Conservation (phyloP, 2,329 filamentous ascomycete species). For the Calonectria multiphialidica region DNA sequence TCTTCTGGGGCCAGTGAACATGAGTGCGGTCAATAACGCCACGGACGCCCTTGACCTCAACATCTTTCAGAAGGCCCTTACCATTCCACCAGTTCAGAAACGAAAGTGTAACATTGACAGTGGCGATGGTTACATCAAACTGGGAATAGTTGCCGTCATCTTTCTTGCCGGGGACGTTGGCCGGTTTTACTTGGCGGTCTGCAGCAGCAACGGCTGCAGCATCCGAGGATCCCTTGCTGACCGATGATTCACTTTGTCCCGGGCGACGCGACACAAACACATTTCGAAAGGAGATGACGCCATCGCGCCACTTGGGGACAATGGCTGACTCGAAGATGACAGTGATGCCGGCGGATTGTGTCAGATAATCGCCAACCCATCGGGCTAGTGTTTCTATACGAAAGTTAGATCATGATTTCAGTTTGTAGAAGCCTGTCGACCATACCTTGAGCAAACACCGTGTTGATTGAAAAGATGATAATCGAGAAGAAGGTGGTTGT, state of each 20-base stretch:
- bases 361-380: slow-evolving; percentile 96
- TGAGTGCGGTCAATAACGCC: slow-evolving; percentile 92
- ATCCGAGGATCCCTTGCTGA: slow-evolving; percentile 92
- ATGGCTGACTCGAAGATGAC: slow-evolving; percentile 98
- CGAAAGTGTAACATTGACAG: slow-evolving; percentile 94
- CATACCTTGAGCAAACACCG: slow-evolving; percentile 91
- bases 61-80: slow-evolving; percentile 89
- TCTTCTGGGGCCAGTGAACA: slow-evolving; percentile 74
- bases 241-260: slow-evolving; percentile 83
- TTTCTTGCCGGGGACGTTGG: slow-evolving; percentile 50
- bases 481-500: slow-evolving; percentile 98
- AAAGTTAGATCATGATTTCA: background rate
- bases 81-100: slow-evolving; percentile 99
- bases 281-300: slow-evolving; percentile 96
- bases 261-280: slow-evolving; percentile 95
- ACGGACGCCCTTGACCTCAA: slow-evolving; percentile 92
- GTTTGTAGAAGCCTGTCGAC: background rate
- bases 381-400: slow-evolving; percentile 85
- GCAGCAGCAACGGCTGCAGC: slow-evolving; percentile 89
- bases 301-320: slow-evolving; percentile 94
- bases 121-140: slow-evolving; percentile 94
- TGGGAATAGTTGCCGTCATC: slow-evolving; percentile 98
- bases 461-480: slow-evolving; percentile 91
- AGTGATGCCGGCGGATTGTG: slow-evolving; percentile 90
- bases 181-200: slow-evolving; percentile 63